Evolutionary conservation across 805 yeast species (phyloP), one percentile per base, ranked within the genome.

Genomic region (Candida nanaspora): DNA sequence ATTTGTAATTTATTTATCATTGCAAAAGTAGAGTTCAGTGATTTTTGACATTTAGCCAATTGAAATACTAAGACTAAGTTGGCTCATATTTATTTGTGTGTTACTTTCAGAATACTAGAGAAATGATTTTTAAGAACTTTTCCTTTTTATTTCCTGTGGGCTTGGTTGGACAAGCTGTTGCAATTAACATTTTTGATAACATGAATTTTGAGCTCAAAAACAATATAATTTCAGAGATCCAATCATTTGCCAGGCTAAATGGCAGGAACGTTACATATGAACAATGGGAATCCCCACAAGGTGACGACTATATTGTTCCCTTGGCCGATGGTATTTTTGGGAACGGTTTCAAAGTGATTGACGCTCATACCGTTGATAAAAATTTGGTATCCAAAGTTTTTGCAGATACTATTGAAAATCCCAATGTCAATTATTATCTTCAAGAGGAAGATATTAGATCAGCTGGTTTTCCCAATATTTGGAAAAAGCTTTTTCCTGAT

Each of bases 381-480:
- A 10, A 29, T 18, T 16, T 2, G 3, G 30, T 29, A 9, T 9
- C 40, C 9, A 16, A 39, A 11, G 33, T n/a, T 11, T 20, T 30
- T 15, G 33, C 35, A n/a, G 42, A 23, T 10, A 39, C 14, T n/a
- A n/a, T 31, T 4, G n/a, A 31, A 18, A 31, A 9, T 2, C 39
- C 9, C 7, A 41, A 31, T 4, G 28, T 40, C 9, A 31, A 38
- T 5, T 36, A 35, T 14, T 19, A 47, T 21, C 47, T 59, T 10
- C 44, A 50, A 35, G 62, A 60, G 42, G 50, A 51, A 36, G 8
- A 4, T 2, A 46, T 59, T 29, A n/a, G 45, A 3, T 43, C 56
- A 3, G 28, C 47, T 43, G 62, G 62, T 2, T 60, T 58, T 33
- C 64, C 65, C 1, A 34, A 43, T 14, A 42, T 50, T 6, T 59